phyloP scores from a whole-genome alignment of 768 basidiomycete genomes.

The Boletus subparvulus region DNA sequence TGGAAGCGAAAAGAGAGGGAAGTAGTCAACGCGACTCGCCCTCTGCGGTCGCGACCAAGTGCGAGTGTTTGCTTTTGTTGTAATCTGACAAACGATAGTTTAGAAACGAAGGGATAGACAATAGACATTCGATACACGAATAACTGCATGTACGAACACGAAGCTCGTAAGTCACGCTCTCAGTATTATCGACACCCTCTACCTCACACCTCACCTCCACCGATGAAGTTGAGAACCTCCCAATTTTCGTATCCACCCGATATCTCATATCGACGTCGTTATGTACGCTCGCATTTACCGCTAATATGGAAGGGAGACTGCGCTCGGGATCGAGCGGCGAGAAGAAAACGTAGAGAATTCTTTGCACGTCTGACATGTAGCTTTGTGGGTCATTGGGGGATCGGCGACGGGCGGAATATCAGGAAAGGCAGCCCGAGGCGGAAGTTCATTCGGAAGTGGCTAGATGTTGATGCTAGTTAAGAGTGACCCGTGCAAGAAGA shows the following conservation, averaged over 20 bases:
- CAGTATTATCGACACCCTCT: slow-evolving; percentile 55
- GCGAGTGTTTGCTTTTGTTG: slow-evolving; percentile 68
- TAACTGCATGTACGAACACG: slow-evolving; percentile 49
- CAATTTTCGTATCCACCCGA: slow-evolving; percentile 63
- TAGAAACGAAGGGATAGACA: slow-evolving; percentile 29
- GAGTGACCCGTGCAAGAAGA: neutral
- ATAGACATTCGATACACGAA: neutral
- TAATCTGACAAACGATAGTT: slow-evolving; percentile 82
- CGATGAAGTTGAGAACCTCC: slow-evolving; percentile 55
- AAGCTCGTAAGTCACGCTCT: slow-evolving; percentile 64
- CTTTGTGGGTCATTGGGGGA: slow-evolving; percentile 81
- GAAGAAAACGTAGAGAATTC: slow-evolving; percentile 72
- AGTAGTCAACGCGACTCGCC: slow-evolving; percentile 38
- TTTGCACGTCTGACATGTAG: slow-evolving; percentile 82
- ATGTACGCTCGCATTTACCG: slow-evolving; percentile 81
- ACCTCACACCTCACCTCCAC: slow-evolving; percentile 60
- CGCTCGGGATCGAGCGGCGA: slow-evolving; percentile 59
- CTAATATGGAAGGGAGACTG: slow-evolving; percentile 80
- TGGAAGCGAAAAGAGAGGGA: neutral
- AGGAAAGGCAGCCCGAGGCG: slow-evolving; percentile 52
- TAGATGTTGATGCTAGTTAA: slow-evolving; percentile 14
- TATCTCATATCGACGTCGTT: slow-evolving; percentile 68
- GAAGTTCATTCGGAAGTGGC: slow-evolving; percentile 38
- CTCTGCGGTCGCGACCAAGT: slow-evolving; percentile 87
- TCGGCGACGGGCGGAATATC: slow-evolving; percentile 67